phyloP scores from a whole-genome alignment of 2,329 filamentous ascomycete genomes.

The Calonectria pseudoreteaudii region DNA sequence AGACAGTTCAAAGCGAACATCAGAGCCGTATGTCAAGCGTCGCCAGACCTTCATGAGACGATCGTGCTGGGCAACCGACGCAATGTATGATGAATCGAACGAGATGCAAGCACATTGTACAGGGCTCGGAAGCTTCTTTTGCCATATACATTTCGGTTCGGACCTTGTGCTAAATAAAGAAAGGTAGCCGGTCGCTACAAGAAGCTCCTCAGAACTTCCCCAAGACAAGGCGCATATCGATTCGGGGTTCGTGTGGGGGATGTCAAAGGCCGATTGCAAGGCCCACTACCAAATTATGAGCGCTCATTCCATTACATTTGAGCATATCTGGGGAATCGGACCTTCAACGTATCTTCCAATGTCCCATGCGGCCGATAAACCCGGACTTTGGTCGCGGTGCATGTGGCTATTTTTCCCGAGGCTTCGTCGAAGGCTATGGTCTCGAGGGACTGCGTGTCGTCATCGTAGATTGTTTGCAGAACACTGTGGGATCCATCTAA shows the following conservation, averaged over 20 bases:
- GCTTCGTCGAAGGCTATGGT: slow-evolving; percentile 84
- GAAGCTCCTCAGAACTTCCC: slow-evolving; percentile 86
- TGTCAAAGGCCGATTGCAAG: slow-evolving; percentile 71
- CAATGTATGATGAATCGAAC: slow-evolving; percentile 88
- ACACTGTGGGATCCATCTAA: slow-evolving; percentile 80
- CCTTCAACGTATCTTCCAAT: slow-evolving; percentile 79
- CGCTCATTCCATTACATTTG: slow-evolving; percentile 13
- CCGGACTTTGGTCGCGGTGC: slow-evolving; percentile 74
- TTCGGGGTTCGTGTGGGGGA: slow-evolving; percentile 44
- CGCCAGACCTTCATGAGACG: slow-evolving; percentile 93
- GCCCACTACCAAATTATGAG: slow-evolving; percentile 64
- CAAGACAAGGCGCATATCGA: slow-evolving; percentile 76
- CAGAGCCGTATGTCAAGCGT: slow-evolving; percentile 83
- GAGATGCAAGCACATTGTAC: slow-evolving; percentile 83
- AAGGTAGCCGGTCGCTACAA: slow-evolving; percentile 79
- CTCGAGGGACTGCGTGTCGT: slow-evolving; percentile 76
- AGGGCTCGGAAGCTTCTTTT: slow-evolving; percentile 77
- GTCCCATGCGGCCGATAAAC: slow-evolving; percentile 82
- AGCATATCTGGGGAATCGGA: slow-evolving; percentile 51
- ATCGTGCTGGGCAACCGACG: slow-evolving; percentile 82
- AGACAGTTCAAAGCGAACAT: slow-evolving; percentile 88
- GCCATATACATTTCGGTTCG: slow-evolving; percentile 75
- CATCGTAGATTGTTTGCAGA: slow-evolving; percentile 91
- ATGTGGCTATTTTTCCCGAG: slow-evolving; percentile 86
- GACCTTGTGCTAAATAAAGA: slow-evolving; percentile 72